Base-by-base conservation (phyloP, 2,329 filamentous ascomycete species). In the Neonectria coccinea region DNA sequence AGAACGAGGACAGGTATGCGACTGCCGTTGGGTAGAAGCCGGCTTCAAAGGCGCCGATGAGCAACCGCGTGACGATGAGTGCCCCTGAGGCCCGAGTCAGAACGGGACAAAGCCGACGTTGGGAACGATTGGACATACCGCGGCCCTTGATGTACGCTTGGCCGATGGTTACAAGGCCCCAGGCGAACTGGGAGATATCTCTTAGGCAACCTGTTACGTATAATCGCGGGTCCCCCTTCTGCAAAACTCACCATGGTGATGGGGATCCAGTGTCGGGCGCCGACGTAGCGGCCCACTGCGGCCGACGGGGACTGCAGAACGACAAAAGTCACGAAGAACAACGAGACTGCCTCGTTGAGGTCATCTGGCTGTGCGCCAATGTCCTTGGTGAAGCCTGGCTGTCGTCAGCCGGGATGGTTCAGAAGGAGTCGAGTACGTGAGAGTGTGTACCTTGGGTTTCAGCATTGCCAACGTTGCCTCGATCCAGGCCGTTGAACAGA, bases 401-500 rank as follows among this genome's bases (percentile, higher is more conserved):
- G 18, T 20, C 14, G 25, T 52, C 18, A 54, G 59, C 62, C 16
- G 33, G 29, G 42, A 9, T n/a, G 36, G 25, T 8, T 9, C 9
- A 31, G 5, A 11, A 18, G 29, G 31, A 52, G 14, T 31, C 27
- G 20, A 18, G n/a, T 12, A 5, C 41, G 14, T 41, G 29, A 10
- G 9, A 9, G 29, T 3, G 10, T 33, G 8, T 56, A 79, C 79
- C 72, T 72, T 79, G 70, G 5, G 79, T 77, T 62, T 80, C 76
- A 6, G 80, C 80, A 63, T 82, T 82, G 29, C 80, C 80, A 33
- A 82, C 73, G 29, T 82, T 82, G 22, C 78, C 75, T 33, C 79
- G 75, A 63, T 82, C 80, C 2, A 82, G 74, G 1, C 79, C 78
- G 59, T 82, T 82, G 65, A 80, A 79, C 3, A 81, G 71, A 48